phyloP scores from a whole-genome alignment of 2,329 filamentous ascomycete species.

The Ophiostoma sp. region DNA sequence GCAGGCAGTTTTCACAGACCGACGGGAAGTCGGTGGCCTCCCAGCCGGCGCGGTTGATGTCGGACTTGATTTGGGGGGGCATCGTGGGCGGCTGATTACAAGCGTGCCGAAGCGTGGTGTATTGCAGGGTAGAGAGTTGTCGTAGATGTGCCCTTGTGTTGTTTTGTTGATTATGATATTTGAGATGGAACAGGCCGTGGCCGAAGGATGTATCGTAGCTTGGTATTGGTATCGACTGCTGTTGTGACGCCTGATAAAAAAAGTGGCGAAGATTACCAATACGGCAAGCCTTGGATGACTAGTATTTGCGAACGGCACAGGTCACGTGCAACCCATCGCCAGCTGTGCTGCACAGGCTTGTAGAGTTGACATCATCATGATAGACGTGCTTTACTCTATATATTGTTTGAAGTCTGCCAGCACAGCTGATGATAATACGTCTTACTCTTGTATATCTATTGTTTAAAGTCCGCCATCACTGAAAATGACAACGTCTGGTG shows the following conservation, averaged over 20 bases:
- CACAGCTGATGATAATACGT: neutral
- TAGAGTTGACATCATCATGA: neutral
- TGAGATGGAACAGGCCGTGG: too few species aligned
- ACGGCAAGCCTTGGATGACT: neutral
- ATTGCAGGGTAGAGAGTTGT: neutral
- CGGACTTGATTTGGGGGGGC: conserved; percentile 91
- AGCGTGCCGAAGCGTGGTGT: neutral
- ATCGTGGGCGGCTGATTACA: neutral
- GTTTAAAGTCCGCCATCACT: too few species aligned
- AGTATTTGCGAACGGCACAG: neutral
- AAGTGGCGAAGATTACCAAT: conserved; percentile 16
- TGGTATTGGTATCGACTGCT: neutral
- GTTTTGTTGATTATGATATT: neutral
- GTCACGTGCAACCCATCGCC: neutral
- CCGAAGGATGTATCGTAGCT: neutral
- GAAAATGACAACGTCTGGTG: too few species aligned
- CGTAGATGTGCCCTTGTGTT: too few species aligned
- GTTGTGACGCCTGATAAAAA: neutral
- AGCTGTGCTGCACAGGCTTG: neutral
- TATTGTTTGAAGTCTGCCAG: neutral
- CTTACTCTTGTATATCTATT: too few species aligned
- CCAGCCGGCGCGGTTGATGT: conserved; percentile 92
- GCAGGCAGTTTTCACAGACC: conserved; percentile 86
- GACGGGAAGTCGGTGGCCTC: conserved; percentile 88
- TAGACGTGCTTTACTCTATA: neutral